Evolutionary conservation across 2,329 filamentous ascomycete genomes (phyloP).

Genomic region (Penicillium sp.): DNA sequence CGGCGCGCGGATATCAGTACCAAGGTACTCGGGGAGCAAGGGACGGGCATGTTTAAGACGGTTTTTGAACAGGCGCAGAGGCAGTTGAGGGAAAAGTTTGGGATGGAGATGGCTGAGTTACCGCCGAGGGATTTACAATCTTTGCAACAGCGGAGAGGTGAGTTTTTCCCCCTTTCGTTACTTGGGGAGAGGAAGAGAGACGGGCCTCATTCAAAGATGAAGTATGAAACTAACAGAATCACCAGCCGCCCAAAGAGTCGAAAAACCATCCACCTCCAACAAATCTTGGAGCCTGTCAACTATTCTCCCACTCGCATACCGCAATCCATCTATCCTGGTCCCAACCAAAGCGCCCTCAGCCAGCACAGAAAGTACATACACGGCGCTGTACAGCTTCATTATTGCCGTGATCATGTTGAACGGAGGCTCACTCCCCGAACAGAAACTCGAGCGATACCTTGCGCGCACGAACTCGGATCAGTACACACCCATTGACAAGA

Average conservation of each 20-base stretch:
- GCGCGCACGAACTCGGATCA: slow-evolving; percentile 72
- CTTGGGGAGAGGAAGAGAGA: neutral
- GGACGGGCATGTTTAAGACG: slow-evolving; percentile 68
- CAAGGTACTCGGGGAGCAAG: slow-evolving; percentile 70
- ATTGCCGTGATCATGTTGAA: slow-evolving; percentile 73
- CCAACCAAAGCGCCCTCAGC: slow-evolving; percentile 67
- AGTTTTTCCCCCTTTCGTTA: slow-evolving; percentile 10
- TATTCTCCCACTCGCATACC: slow-evolving; percentile 68
- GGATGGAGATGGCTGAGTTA: slow-evolving; percentile 89
- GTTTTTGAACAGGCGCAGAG: slow-evolving; percentile 78
- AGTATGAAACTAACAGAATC: neutral
- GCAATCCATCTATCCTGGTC: slow-evolving; percentile 64
- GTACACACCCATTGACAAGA: slow-evolving; percentile 73
- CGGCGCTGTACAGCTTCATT: slow-evolving; percentile 76
- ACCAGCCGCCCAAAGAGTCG: slow-evolving; percentile 52
- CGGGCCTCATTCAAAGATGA: neutral
- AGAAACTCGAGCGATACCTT: slow-evolving; percentile 76
- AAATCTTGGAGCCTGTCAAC: slow-evolving; percentile 78
- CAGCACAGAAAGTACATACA: slow-evolving; percentile 74
- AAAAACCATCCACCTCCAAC: slow-evolving; percentile 50
- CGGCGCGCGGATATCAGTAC: slow-evolving; percentile 59
- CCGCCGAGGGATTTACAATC: slow-evolving; percentile 79
- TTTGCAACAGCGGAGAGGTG: slow-evolving; percentile 75
- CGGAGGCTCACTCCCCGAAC: slow-evolving; percentile 73
- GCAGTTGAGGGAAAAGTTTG: slow-evolving; percentile 71